A percentile compares a stretch with the other conserved stretches of the same genome.
phyloP scores from a whole-genome alignment of 2,329 filamentous ascomycete species.

The Akanthomyces muscarius region DNA sequence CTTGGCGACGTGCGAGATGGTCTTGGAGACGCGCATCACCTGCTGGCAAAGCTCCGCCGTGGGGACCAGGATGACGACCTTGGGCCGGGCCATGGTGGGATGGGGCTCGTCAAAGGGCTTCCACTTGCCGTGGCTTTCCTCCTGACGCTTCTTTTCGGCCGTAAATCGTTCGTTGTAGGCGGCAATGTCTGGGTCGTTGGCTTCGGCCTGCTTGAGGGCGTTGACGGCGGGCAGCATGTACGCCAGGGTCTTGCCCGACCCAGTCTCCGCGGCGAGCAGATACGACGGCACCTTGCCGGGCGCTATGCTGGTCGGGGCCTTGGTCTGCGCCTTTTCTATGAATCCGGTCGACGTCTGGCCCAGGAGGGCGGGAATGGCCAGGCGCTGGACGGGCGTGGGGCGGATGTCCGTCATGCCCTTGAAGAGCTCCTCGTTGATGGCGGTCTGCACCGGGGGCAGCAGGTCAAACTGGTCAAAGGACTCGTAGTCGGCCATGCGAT shows the following conservation, averaged over 20 bases:
- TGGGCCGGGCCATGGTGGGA: conserved; percentile 72
- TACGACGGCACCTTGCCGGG: conserved; percentile 42
- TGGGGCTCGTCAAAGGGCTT: conserved; percentile 67
- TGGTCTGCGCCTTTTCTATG: conserved; percentile 30
- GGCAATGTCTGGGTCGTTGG: conserved; percentile 53
- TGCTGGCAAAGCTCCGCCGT: conserved; percentile 90
- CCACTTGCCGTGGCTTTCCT: conserved; percentile 49
- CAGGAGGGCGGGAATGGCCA: conserved; percentile 81
- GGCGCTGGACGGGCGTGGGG: conserved; percentile 83
- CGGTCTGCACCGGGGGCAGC: conserved; percentile 65
- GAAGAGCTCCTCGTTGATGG: conserved; percentile 69
- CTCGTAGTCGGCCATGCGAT: conserved; percentile 61
- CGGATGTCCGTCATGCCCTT: conserved; percentile 68
- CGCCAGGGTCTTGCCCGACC: conserved; percentile 92
- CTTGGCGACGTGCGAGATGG: conserved; percentile 78
- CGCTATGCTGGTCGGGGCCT: conserved; percentile 31
- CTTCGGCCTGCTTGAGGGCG: conserved; percentile 74
- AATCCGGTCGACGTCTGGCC: conserved; percentile 41
- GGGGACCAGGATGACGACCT: conserved; percentile 81
- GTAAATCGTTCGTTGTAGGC: conserved; percentile 53
- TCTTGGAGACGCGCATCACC: conserved; percentile 76
- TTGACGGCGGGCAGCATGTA: conserved; percentile 84
- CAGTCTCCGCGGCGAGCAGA: conserved; percentile 89
- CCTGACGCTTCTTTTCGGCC: conserved; percentile 54
- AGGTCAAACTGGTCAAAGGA: conserved; percentile 79